phyloP scores from a whole-genome alignment of 2,329 filamentous ascomycete species.

The Pseudohalonectria lignicola region DNA sequence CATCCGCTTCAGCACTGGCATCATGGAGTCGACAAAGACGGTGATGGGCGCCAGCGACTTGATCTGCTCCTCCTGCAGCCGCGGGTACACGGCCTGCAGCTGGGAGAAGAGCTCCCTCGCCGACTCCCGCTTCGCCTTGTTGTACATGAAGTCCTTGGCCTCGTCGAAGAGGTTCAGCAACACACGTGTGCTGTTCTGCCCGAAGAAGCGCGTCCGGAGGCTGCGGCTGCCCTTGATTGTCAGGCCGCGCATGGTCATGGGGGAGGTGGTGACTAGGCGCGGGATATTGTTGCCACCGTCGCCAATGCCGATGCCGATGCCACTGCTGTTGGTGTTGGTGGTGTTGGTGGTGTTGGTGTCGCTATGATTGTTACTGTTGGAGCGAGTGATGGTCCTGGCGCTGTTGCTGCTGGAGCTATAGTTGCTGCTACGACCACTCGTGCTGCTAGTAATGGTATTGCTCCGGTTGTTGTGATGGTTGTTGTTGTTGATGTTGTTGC shows the following conservation, averaged over 20 bases:
- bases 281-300: too few species aligned
- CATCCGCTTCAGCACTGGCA: conserved; percentile 46
- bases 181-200: conserved; percentile 40
- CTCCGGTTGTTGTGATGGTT: too few species aligned
- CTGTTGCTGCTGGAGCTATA: conserved; percentile 6
- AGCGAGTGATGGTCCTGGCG: conserved; percentile 1
- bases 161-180: conserved; percentile 44
- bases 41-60: conserved; percentile 38
- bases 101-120: conserved; percentile 30
- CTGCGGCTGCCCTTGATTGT: conserved; percentile 36
- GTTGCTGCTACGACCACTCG: too few species aligned
- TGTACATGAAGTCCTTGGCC: conserved; percentile 37
- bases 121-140: conserved; percentile 25
- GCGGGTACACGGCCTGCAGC: conserved; percentile 34
- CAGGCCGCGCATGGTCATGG: conserved; percentile 36
- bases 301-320: too few species aligned
- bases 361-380: too few species aligned
- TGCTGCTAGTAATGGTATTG: too few species aligned
- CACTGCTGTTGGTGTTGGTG: too few species aligned
- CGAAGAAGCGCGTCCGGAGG: conserved; percentile 37
- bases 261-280: conserved; percentile 7
- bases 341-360: too few species aligned
- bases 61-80: conserved; percentile 34
- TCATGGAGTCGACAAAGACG: conserved; percentile 48
- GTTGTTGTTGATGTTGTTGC: too few species aligned